Percentiles rank a stretch among this genome's conserved stretches.
These are phyloP conservation scores for Penicillium oxalicum DNA, from an alignment of 2,329 filamentous ascomycete genomes.

Conservation along the genomic window DNA sequence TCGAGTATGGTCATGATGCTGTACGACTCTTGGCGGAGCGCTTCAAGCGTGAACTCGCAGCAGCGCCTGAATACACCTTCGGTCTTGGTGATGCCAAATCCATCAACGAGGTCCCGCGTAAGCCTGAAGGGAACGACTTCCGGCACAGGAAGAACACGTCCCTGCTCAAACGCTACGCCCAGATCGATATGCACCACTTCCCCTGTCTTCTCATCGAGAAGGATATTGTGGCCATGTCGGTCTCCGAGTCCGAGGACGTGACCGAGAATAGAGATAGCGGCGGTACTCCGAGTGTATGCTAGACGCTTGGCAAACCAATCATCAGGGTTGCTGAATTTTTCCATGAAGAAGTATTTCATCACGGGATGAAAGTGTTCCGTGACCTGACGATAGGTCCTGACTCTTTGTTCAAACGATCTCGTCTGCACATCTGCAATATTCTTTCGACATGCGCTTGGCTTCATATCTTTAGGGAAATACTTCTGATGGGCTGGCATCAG, in stretches of 20 bases:
- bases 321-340: slow-evolving; percentile 86
- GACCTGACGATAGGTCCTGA: slow-evolving; percentile 71
- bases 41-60: slow-evolving; percentile 94
- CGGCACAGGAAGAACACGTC: slow-evolving; percentile 87
- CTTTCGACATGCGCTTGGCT: slow-evolving; percentile 67
- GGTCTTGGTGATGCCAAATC: slow-evolving; percentile 90
- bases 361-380: slow-evolving; percentile 82
- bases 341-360: slow-evolving; percentile 95
- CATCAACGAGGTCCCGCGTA: slow-evolving; percentile 90
- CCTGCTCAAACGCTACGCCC: slow-evolving; percentile 94
- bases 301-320: slow-evolving; percentile 89
- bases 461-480: slow-evolving; percentile 81
- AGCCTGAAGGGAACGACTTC: slow-evolving; percentile 94
- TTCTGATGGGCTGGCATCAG: slow-evolving; percentile 82
- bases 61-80: slow-evolving; percentile 97
- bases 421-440: slow-evolving; percentile 69
- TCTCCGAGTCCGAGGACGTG: slow-evolving; percentile 90
- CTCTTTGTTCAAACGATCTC: slow-evolving; percentile 62
- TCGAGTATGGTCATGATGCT: slow-evolving; percentile 98
- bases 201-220: slow-evolving; percentile 81
- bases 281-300: slow-evolving; percentile 87
- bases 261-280: slow-evolving; percentile 90
- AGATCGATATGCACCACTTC: slow-evolving; percentile 97
- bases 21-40: slow-evolving; percentile 88
- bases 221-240: slow-evolving; percentile 92